phyloP scores from a whole-genome alignment of 78 protist genomes.

The Dictyostelium brefeldianum region DNA sequence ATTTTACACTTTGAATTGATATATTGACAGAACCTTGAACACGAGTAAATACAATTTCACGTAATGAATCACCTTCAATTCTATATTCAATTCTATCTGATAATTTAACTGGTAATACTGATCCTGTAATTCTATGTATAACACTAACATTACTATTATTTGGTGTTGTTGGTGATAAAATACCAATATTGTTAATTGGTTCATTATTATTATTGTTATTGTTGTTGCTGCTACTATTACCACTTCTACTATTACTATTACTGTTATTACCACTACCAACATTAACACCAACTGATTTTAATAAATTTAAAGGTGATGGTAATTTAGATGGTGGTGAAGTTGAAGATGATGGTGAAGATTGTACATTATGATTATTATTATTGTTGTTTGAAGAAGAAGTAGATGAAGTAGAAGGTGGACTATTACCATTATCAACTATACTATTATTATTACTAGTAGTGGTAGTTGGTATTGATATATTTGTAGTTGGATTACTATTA shows the following conservation, averaged over 20 bases:
- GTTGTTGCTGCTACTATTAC: neutral
- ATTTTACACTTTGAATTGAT: constrained; percentile 28
- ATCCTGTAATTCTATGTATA: constrained; percentile 23
- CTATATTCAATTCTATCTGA: constrained; percentile 64
- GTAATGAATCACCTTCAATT: constrained; percentile 68
- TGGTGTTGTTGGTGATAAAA: neutral
- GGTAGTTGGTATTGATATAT: neutral
- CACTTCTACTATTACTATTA: neutral
- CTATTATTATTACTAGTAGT: neutral
- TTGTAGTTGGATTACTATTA: neutral
- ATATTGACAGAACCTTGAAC: constrained; percentile 66
- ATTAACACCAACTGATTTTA: neutral
- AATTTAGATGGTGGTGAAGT: neutral
- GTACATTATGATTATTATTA: neutral
- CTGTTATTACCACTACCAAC: neutral
- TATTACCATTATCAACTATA: neutral
- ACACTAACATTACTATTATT: neutral
- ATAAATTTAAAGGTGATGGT: neutral
- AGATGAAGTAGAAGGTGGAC: neutral
- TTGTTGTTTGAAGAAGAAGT: neutral
- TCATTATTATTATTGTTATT: neutral
- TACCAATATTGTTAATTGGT: neutral
- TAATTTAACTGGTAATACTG: constrained; percentile 53
- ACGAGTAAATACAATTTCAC: constrained; percentile 55
- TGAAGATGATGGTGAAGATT: neutral